Evolutionary conservation across 2,329 filamentous ascomycete species (phyloP), one percentile per base, ranked within the genome.

Genomic region (Hypoxylon rubiginosum): DNA sequence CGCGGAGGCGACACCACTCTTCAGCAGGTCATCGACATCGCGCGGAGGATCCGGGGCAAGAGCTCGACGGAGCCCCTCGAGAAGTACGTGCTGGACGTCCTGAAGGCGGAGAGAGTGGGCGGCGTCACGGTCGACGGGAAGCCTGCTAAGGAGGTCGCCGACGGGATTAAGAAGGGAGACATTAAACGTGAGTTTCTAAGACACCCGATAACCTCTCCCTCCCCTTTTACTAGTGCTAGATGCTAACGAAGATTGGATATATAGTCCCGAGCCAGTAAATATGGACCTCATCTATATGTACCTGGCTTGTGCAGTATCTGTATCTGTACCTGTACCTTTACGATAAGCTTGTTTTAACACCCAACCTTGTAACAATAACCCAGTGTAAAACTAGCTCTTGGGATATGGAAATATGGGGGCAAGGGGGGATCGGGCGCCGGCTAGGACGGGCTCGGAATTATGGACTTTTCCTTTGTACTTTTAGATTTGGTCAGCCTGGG

Each of bases 381-480:
- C 17, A 43, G 39, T 19, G 39, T 43, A 9, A 10, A 19, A 43
- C 39, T 41, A 17, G 4, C 5, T 41, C 34, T 41, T 43, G n/a
- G 39, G n/a, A 3, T 43, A 19, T 41, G n/a, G 13, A 41, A 17
- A 5, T 41, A n/a, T 41, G 10, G 11, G 36, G n/a, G 36, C n/a
- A 17, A 9, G 36, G 4, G 13, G 9, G 34, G 11, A 6, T 43
- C n/a, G 17, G n/a, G 39, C 32, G 15, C 39, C 39, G 39, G 39
- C 39, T 43, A 43, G 39, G 39, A 43, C 39, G 39, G 39, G n/a
- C 39, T 17, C n/a, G 39, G 10, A 19, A 43, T 19, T 10, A 43
- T 43, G 39, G n/a, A 43, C 39, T 19, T 19, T 43, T n/a, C 39
- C 13, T 19, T 43, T 43, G 39, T 43, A 43, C 39, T 43, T 43